Conservation (phyloP, 495 filamentous ascomycete species). For the Apiosordaria backusii region DNA sequence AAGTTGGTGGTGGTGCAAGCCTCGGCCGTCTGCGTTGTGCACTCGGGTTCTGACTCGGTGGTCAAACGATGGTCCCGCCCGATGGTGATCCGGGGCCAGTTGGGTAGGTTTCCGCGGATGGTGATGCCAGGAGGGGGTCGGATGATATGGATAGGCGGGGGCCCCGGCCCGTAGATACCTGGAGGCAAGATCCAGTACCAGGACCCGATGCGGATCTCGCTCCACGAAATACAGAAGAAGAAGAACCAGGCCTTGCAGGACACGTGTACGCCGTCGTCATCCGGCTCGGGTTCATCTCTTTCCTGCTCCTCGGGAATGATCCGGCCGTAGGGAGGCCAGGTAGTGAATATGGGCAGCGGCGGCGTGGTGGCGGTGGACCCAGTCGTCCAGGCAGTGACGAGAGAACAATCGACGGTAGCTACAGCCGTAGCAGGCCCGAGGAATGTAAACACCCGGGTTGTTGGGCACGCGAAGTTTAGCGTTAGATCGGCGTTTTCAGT, state of each 20-base stretch:
- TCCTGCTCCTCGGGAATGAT: conserved; percentile 9
- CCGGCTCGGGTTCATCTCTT: background rate
- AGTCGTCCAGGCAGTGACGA: background rate
- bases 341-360: background rate
- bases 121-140: conserved; percentile 12
- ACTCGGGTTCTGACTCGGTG: no score
- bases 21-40: no score
- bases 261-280: conserved; percentile 10
- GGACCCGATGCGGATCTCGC: conserved; percentile 10
- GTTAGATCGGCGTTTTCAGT: background rate
- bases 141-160: conserved; percentile 13
- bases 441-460: conserved; percentile 2
- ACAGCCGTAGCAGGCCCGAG: background rate
- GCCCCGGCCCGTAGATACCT: conserved; percentile 18
- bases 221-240: conserved; percentile 16
- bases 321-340: background rate
- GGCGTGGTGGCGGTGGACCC: background rate
- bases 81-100: conserved; percentile 25
- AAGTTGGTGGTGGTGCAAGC: no score
- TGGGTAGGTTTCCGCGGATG: conserved; percentile 14
- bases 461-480: conserved; percentile 3
- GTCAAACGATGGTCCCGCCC: background rate
- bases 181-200: conserved; percentile 21
- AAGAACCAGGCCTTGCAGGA: conserved; percentile 21
- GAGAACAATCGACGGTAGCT: background rate